Evolutionary conservation across 2,329 filamentous ascomycete genomes (phyloP).

Genomic region (Aspergillus calidoustus): DNA sequence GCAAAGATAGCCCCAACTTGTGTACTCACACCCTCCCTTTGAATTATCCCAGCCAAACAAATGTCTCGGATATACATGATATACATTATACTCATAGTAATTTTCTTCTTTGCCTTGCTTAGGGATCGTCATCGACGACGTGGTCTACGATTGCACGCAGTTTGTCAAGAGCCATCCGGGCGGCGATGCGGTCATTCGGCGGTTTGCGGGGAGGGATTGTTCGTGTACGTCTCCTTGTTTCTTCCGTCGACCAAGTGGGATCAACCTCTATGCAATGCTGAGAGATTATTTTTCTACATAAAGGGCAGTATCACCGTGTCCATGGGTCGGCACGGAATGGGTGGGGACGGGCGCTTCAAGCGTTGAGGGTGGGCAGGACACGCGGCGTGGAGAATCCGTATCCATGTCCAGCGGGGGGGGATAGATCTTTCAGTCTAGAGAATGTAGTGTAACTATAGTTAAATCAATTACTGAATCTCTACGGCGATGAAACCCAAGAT

Average conservation of each 20-base stretch:
- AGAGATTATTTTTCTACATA: neutral
- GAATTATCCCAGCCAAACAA: neutral
- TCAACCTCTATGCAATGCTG: no score
- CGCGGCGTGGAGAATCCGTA: neutral
- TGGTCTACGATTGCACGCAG: neutral
- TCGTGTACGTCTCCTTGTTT: neutral
- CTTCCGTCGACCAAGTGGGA: no score
- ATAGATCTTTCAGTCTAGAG: neutral
- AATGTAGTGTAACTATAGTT: neutral
- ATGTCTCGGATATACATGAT: neutral
- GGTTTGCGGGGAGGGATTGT: neutral
- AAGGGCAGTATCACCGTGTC: neutral
- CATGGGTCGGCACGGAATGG: neutral
- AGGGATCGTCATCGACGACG: slow-evolving; percentile 1
- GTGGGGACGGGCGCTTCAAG: neutral
- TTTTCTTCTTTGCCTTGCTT: neutral
- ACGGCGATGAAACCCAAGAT: no score
- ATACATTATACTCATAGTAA: neutral
- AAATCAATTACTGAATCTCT: no score
- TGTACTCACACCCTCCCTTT: neutral
- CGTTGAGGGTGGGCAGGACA: neutral
- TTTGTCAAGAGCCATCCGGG: neutral
- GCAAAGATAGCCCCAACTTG: neutral
- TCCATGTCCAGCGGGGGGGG: neutral
- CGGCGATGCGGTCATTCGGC: neutral